Base-by-base conservation (phyloP, 208 protist species). In the Tritrichomonas musculus region DNA sequence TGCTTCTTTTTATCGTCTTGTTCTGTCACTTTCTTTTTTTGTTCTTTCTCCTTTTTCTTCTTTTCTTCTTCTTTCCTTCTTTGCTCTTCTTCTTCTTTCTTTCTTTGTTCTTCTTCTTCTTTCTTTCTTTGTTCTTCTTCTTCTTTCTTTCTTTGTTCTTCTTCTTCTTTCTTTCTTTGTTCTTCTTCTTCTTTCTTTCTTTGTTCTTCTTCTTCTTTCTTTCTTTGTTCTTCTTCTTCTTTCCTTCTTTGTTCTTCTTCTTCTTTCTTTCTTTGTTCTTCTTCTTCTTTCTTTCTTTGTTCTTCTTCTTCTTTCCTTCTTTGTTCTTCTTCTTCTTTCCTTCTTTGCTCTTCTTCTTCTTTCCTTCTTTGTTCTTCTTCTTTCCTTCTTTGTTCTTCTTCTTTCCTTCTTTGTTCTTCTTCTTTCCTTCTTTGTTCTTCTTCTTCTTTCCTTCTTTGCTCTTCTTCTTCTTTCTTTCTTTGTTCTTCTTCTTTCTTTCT, bases 31-130 rank as follows among this genome's bases (percentile, higher is more conserved):
- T 94, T 92, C 33, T 60, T 92, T 93, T 94, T 36, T 53, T 57
- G 49, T 93, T 44, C 39, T 44, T 92, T 82, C 93, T 94, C 72
- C 8, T 92, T 92, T 93, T 92, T 93, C 55, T 57, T 84, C 92
- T 88, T 88, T 93, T 55, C 55, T 93, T 88, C 92, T 93, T 88
- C 20, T 84, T 20, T 88, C 92, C 22, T 8, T 84, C 64, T 88
- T 55, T 22, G 8, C 20, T 17, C 92, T 93, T 88, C 20, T 25
- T 8, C 9, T 93, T 69, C 20, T 84, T 44, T 60, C 82, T 20
- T 84, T 84, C 60, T 27, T 93, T 8, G 13, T 44, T 93, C 22
- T 57, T 8, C 8, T 25, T 9, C 9, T 93, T 64, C 55, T 25
- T 93, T 27, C 92, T 8, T 25, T 25, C 64, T 27, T 66, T 64